Evolutionary conservation across 495 filamentous ascomycete species (phyloP), one percentile per base, ranked within the genome.

Genomic region (Penicillium samsonianum): DNA sequence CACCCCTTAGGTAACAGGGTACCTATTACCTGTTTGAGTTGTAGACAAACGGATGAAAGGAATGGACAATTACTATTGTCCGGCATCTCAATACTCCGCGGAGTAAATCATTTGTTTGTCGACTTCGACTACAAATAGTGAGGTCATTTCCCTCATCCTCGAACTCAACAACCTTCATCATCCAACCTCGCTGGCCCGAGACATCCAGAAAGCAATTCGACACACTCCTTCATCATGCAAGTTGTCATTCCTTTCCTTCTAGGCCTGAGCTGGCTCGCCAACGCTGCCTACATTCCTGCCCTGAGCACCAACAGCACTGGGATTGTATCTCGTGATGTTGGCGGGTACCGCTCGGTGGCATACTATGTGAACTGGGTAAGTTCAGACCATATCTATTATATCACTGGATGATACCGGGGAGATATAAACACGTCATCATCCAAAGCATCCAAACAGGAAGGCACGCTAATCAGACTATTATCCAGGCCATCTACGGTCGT

Each of bases 311-410:
- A 52, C 19, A 40, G 17, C 1, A 60, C 55, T 9, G 53, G 42
- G 17, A 41, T 67, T 42, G 58, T 50, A 22, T 43, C 64, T 62
- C 64, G 53, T 9, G 48, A 53, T 43, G 37, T 55, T 14, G 50
- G 23, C 54, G 73, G 83, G 51, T 89, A 84, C 68, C 83, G 83
- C 59, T 80, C 86, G 6, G 88, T 94, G 50, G 89, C 88, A 16
- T 96, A 96, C 77, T 96, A 87, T 61, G 88, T 91, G 53, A 92
- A 96, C 74, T 94, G 90, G 85, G 74, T 75, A 10, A 43, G 63
- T 62, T 23, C 23, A 28, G 16, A 43, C 25, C 16, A n/a, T 5
- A 30, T 25, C 0, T 5, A 17, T 5, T 11, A 17, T 50, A 11
- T 8, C 9, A 10, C 2, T 10, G 11, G 6, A 19, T 50, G n/a